These are phyloP conservation scores for Magnaporthiopsis rhizophila DNA, from an alignment of 2,329 filamentous ascomycete genomes.

Conservation along the genomic window DNA sequence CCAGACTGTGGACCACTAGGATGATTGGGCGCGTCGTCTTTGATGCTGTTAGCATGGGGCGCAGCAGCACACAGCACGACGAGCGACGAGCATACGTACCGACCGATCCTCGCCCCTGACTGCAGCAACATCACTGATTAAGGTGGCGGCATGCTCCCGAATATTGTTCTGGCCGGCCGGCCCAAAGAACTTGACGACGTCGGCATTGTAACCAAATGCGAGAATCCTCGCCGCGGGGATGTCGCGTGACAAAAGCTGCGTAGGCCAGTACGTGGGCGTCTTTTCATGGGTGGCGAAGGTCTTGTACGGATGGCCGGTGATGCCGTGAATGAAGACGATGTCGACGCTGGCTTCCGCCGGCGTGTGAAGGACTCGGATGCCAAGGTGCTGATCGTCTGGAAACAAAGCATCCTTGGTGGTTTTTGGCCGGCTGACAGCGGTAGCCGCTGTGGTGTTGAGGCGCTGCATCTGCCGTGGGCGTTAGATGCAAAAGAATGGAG, in stretches of 20 bases:
- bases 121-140: conserved; percentile 20
- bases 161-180: conserved; percentile 18
- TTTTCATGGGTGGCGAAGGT: conserved; percentile 30
- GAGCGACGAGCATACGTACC: conserved; percentile 8
- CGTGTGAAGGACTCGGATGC: no score
- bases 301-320: conserved; percentile 28
- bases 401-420: no score
- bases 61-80: no score
- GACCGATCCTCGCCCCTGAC: conserved; percentile 20
- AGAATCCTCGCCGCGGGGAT: conserved; percentile 26
- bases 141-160: conserved; percentile 21
- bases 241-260: conserved; percentile 21
- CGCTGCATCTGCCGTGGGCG: no score
- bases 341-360: no score
- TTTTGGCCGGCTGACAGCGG: no score
- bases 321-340: conserved; percentile 31
- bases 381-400: no score
- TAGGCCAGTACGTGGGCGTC: conserved; percentile 24
- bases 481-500: no score
- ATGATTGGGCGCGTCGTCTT: conserved; percentile 21
- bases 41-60: conserved; percentile 8
- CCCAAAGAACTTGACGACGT: conserved; percentile 14
- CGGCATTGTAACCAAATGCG: conserved; percentile 32
- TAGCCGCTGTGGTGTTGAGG: no score
- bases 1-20: conserved; percentile 30